Evolutionary conservation across 148 eudicot species (phyloP).

Genomic region (Talinum fruticosum): DNA sequence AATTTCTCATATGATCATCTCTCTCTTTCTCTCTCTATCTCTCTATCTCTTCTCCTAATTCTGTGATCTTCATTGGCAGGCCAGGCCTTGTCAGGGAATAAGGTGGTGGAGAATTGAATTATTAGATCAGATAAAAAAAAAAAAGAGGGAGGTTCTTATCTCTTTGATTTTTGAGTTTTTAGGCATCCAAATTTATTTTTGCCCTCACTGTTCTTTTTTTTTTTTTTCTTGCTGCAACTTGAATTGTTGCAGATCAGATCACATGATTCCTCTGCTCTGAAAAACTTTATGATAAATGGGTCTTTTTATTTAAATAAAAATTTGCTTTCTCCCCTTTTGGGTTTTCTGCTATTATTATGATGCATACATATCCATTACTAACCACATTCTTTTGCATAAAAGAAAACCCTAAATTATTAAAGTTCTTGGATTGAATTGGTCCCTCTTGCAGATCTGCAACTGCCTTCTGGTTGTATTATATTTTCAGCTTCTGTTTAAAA

Average conservation of each 20-base stretch:
- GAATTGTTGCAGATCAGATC: constrained; percentile 1
- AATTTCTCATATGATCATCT: neutral
- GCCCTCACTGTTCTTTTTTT: neutral
- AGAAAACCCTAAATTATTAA: neutral
- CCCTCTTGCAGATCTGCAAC: constrained; percentile 7
- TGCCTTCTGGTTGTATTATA: neutral
- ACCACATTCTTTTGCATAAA: constrained; percentile 1
- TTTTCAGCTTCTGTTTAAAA: neutral
- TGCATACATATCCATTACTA: neutral
- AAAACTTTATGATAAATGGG: neutral
- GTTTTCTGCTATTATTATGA: neutral
- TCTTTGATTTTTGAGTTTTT: neutral
- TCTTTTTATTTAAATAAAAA: neutral
- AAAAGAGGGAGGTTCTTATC: neutral
- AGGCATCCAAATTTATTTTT: constrained; percentile 9
- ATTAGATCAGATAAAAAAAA: neutral
- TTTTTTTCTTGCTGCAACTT: neutral
- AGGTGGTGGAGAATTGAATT: neutral
- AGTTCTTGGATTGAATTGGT: neutral
- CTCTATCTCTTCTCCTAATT: too few species aligned
- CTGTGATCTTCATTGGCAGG: neutral
- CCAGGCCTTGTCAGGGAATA: constrained; percentile 10
- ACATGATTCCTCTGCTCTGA: constrained; percentile 4
- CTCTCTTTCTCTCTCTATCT: too few species aligned
- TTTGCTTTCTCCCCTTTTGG: neutral